Evolutionary conservation across 495 filamentous ascomycete genomes (phyloP).

Genomic region (Filosporella fistucella): DNA sequence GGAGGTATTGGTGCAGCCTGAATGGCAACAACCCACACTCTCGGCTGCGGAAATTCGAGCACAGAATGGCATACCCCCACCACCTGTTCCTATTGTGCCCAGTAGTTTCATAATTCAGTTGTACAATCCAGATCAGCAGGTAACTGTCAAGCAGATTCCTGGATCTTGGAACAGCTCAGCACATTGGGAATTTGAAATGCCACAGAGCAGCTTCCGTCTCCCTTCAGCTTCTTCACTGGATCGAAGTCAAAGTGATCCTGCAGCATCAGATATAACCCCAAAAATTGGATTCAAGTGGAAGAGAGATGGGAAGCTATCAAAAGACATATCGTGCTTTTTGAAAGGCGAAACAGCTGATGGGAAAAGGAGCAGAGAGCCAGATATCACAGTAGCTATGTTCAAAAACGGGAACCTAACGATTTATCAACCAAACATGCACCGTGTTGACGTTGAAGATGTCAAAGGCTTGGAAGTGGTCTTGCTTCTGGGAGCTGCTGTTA

Average conservation of each 20-base stretch:
- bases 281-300: slow-evolving; percentile 87
- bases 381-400: slow-evolving; percentile 88
- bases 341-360: slow-evolving; percentile 70
- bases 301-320: slow-evolving; percentile 78
- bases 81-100: slow-evolving; percentile 73
- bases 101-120: slow-evolving; percentile 77
- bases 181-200: slow-evolving; percentile 90
- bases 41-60: slow-evolving; percentile 74
- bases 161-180: slow-evolving; percentile 74
- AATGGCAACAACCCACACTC: slow-evolving; percentile 77
- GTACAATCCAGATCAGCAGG: slow-evolving; percentile 88
- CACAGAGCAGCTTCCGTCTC: slow-evolving; percentile 74
- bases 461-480: slow-evolving; percentile 91
- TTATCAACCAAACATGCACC: slow-evolving; percentile 85
- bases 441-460: slow-evolving; percentile 87
- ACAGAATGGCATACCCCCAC: slow-evolving; percentile 53
- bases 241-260: slow-evolving; percentile 63
- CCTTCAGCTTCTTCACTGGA: slow-evolving; percentile 76
- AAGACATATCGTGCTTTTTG: slow-evolving; percentile 75
- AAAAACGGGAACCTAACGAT: slow-evolving; percentile 61
- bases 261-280: slow-evolving; percentile 65
- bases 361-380: slow-evolving; percentile 80
- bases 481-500: slow-evolving; percentile 75
- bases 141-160: slow-evolving; percentile 63
- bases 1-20: slow-evolving; percentile 78